Base-by-base conservation (phyloP, 495 filamentous ascomycete genomes). In the Penicillium paxilli region DNA sequence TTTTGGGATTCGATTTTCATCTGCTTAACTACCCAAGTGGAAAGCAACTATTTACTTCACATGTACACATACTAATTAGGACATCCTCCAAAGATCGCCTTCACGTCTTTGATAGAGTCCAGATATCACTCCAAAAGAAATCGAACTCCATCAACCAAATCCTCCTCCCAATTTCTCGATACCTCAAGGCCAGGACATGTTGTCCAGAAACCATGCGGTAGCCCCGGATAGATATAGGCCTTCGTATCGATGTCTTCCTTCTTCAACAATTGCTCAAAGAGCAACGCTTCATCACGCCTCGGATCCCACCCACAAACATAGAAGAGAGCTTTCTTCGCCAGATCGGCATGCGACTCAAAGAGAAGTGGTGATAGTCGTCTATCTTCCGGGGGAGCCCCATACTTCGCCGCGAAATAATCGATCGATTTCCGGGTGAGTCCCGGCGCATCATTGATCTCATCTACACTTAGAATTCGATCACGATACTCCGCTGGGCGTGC, bases 121-220 rank as follows among this genome's bases (percentile, higher is more conserved):
- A 6, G 19, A 16, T 23, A 12, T 17, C 20, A 28, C 19, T 33
- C 16, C 33, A 51, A 38, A n/a, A 51, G 32, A 17, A 26, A 37
- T 24, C 30, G 46, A 52, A 49, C 20, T 32, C 6, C 40, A 2
- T 38, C 40, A 20, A 42, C 9, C 40, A 42, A 42, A 14, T 42
- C 40, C 12, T 21, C 10, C 40, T 46, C 8, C 55, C 55, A 63
- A 26, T 21, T 22, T 30, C 50, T 52, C n/a, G 47, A 47, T 14
- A 28, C 51, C 7, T 59, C 50, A 28, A 62, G 40, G 20, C 59
- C 55, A 12, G 52, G 58, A 25, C 63, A 67, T 1, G 60, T 62
- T 17, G 45, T 41, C 76, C 73, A 76, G 33, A 76, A 75, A 9
- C 68, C 66, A 65, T 79, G 73, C 19, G 70, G 71, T n/a, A 77